Conservation (phyloP, 495 filamentous ascomycete species). For the Chaetomium tenue region DNA sequence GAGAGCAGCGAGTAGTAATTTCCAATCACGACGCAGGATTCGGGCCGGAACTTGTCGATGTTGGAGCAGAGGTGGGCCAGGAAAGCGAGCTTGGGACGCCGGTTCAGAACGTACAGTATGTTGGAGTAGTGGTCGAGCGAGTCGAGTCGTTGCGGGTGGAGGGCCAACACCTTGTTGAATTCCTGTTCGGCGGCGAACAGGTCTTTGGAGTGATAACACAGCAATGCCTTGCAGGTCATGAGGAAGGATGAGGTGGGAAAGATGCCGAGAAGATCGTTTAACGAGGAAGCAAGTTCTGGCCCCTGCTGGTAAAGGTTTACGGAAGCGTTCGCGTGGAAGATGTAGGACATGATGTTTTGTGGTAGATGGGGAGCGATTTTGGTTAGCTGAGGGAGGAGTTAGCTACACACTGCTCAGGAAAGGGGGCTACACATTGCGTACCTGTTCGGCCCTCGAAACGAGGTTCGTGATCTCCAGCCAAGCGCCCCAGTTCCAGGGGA, state of each 20-base stretch:
- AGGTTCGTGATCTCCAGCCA: constrained; percentile 88
- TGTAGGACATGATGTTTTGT: constrained; percentile 84
- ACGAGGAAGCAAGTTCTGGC: constrained; percentile 63
- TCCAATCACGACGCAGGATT: constrained; percentile 94
- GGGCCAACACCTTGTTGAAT: constrained; percentile 75
- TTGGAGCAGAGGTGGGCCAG: constrained; percentile 84
- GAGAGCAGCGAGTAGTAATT: constrained; percentile 96
- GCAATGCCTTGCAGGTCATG: constrained; percentile 80
- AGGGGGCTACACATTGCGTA: constrained; percentile 41
- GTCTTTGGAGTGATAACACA: constrained; percentile 94
- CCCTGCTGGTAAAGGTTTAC: constrained; percentile 89
- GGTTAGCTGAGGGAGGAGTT: constrained; percentile 43
- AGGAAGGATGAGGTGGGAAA: constrained; percentile 88
- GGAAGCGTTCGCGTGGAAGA: constrained; percentile 86
- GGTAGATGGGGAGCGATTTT: constrained; percentile 61
- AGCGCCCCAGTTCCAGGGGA: constrained; percentile 93
- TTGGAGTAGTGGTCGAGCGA: constrained; percentile 93
- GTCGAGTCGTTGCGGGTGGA: constrained; percentile 86
- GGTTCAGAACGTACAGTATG: constrained; percentile 88
- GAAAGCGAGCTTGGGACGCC: constrained; percentile 84
- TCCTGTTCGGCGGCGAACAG: constrained; percentile 80
- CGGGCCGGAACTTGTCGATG: constrained; percentile 93
- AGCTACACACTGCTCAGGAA: constrained; percentile 7
- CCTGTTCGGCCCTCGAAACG: constrained; percentile 73
- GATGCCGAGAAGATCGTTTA: constrained; percentile 73